Evolutionary conservation across 2,329 filamentous ascomycete species (phyloP), one percentile per base, ranked within the genome.

Genomic region (Talaromyces sp.): DNA sequence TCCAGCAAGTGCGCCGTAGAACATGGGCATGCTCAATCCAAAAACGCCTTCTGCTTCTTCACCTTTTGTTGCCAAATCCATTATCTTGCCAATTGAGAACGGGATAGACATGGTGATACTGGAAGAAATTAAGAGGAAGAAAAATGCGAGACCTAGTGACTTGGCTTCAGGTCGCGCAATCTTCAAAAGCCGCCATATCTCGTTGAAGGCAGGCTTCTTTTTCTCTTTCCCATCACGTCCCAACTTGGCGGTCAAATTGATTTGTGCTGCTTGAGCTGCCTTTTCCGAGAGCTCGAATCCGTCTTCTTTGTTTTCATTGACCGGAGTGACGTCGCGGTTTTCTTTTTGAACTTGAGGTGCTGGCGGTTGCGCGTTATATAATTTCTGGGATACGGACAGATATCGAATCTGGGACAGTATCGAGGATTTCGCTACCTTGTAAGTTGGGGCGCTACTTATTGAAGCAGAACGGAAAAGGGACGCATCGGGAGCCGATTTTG

Each of bases 71-170:
- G 94, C 92, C 62, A 95, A 87, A 78, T 99, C 95, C 76, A 99
- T 82, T 67, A 99, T 96, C 75, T 93, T 94, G 64, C 95, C 95
- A 69, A 99, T 96, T 0, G 93, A 96, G 75, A 97, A 97, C 1
- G 95, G 95, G 66, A 99, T 91, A 2, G 92, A 93, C 90, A 99
- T 96, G 65, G 93, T 96, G 70, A 99, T 93, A 60, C 88, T 86
- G 3, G 94, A 98, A 16, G 94, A 97, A 67, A 97, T 84, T 65
- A 99, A 83, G 60, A 99, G 83, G 74, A 97, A 90, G 63, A 90
- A 76, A 75, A 98, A 94, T 3, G 96, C 96, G 68, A 90, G 78
- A 7, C 83, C 84, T 16, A 99, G 87, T 77, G 91, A 90, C 74
- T 84, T 89, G 35, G 90, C 80, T 80, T 99, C 95, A 2, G 94